phyloP scores from a whole-genome alignment of 768 basidiomycete species.

The Boletellus ananiceps region DNA sequence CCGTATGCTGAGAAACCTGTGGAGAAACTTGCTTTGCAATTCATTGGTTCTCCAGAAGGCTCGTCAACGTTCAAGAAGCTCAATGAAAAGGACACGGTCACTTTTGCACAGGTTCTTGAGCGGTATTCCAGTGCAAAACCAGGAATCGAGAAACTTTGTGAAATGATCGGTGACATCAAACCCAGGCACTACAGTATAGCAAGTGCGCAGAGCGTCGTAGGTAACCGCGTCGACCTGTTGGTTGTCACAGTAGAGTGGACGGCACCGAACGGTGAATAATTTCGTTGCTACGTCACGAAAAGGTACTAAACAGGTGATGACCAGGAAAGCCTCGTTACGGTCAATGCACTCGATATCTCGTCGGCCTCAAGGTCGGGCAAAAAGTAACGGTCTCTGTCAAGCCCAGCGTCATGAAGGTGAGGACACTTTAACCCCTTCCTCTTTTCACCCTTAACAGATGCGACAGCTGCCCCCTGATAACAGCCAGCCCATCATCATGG shows the following conservation, averaged over 20 bases:
- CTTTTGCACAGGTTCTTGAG: conserved; percentile 82
- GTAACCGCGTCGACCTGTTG: conserved; percentile 88
- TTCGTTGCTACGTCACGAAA: background rate
- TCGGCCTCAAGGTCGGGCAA: conserved; percentile 75
- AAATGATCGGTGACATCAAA: conserved; percentile 90
- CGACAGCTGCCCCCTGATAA: conserved; percentile 74
- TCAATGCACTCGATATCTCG: conserved; percentile 95
- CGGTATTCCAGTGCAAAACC: conserved; percentile 77
- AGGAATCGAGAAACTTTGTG: conserved; percentile 79
- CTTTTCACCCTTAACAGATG: conserved; percentile 9
- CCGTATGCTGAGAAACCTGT: conserved; percentile 62
- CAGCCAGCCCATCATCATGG: conserved; percentile 94
- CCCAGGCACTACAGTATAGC: conserved; percentile 99
- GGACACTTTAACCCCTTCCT: conserved; percentile 10
- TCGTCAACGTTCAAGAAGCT: conserved; percentile 91
- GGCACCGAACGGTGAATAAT: conserved; percentile 66
- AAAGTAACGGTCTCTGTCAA: conserved; percentile 97
- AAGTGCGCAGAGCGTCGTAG: conserved; percentile 91
- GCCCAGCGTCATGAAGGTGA: conserved; percentile 97
- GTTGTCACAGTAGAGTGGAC: conserved; percentile 97
- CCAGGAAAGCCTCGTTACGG: conserved; percentile 77
- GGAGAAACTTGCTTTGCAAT: conserved; percentile 78
- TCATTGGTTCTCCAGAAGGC: conserved; percentile 93
- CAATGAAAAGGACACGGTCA: conserved; percentile 90
- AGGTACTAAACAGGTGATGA: conserved; percentile 1